Conservation (phyloP, 768 basidiomycete genomes). For the Amylocystis lapponica region DNA sequence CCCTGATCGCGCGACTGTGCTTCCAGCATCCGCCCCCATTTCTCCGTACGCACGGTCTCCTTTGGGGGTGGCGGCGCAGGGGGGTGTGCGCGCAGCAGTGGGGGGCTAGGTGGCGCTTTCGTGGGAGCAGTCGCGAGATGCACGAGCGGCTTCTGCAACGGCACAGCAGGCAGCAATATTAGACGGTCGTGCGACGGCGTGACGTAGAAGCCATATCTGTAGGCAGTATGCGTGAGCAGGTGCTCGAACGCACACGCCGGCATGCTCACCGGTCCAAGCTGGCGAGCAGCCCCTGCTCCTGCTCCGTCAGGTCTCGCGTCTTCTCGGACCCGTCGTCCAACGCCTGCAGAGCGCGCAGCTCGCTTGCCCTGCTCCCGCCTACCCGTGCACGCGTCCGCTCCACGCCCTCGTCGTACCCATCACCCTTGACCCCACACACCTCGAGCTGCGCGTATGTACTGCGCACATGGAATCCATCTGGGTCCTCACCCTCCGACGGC, state of each 20-base stretch:
- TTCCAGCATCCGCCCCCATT: conserved; percentile 91
- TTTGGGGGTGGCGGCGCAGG: conserved; percentile 42
- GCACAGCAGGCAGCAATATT: conserved; percentile 58
- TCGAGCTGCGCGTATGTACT: conserved; percentile 91
- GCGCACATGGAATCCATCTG: conserved; percentile 78
- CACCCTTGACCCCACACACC: conserved; percentile 83
- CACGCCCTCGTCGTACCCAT: conserved; percentile 90
- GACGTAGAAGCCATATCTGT: conserved; percentile 89
- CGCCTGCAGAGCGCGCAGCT: conserved; percentile 50
- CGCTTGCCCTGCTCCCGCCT: conserved; percentile 49
- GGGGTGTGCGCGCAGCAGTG: conserved; percentile 41
- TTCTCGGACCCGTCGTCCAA: conserved; percentile 56
- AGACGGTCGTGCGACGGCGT: conserved; percentile 80
- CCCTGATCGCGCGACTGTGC: conserved; percentile 66
- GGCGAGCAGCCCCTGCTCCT: conserved; percentile 66
- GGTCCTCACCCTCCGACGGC: conserved; percentile 74
- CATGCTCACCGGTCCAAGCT: conserved; percentile 79
- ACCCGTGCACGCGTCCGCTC: conserved; percentile 84
- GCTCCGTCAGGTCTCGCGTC: conserved; percentile 57
- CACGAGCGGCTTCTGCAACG: conserved; percentile 55
- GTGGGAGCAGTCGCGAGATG: conserved; percentile 27
- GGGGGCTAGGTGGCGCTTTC: conserved; percentile 39
- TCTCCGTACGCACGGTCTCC: conserved; percentile 73
- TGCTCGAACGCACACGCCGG: neutral
- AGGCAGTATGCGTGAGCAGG: conserved; percentile 1